Evolutionary conservation across 192 early-diverging fungal genomes (phyloP), one percentile per base, ranked within the genome.

Genomic region (Umbelopsis ramanniana): DNA sequence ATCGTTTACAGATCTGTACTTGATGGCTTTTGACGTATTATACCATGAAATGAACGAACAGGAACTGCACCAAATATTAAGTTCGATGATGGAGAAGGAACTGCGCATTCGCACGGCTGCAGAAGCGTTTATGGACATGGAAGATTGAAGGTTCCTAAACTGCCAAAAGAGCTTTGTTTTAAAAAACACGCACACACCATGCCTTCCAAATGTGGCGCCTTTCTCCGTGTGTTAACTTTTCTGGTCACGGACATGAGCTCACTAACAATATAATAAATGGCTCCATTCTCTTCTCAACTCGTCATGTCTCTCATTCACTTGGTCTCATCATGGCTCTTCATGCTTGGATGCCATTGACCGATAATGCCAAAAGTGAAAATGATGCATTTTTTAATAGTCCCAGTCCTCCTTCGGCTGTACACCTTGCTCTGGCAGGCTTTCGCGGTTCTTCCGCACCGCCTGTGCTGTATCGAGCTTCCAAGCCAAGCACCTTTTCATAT

Each of bases 61-160:
- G 50, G 90, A 91, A 71, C 53, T 85, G 48, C 67, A 74, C 50
- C 87, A 90, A 35, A 70, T 89, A 12, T 66, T 83, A 19, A 76
- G 78, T 23, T 68, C 89, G 19, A 88, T 92, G 81, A 83, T 89
- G 72, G 89, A 90, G 67, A 92, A 90, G 68, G 90, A 90, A 52
- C 75, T 92, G 9, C 78, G 90, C 40, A 69, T 88, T 43, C 78
- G 87, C 38, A 60, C 60, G 15, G 23, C 72, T 14, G 53, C 79
- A 12, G 81, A 85, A 73, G 72, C 76, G 48, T 26, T 46, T 75
- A 66, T 48, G 46, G 46, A 38, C n/a, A 11, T 67, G 35, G 15
- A 52, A 9, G 26, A 60, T 10, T 46, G 22, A 26, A 15, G n/a
- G 22, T 35, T 26, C n/a, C 14, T 21, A 29, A 21, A 14, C 7